Evolutionary conservation across 176 grass and related monocot species (phyloP).

Genomic region (Eleusine indica): DNA sequence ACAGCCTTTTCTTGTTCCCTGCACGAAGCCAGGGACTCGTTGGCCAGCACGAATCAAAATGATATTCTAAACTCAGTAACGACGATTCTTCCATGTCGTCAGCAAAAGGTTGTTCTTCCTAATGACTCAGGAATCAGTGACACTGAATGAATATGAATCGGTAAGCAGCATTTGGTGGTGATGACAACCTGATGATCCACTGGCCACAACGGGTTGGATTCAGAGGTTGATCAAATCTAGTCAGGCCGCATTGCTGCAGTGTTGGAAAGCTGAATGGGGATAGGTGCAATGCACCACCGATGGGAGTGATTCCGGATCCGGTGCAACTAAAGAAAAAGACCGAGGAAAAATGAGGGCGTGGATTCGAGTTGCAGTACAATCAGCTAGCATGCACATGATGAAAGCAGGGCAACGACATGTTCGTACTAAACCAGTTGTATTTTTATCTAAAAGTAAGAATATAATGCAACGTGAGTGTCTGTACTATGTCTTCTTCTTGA

Average conservation of each 20-base stretch:
- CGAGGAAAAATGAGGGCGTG: background rate
- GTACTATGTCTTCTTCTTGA: background rate
- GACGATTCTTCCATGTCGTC: background rate
- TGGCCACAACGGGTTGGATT: background rate
- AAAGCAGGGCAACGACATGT: background rate
- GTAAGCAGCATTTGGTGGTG: background rate
- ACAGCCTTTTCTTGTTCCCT: constrained; percentile 24
- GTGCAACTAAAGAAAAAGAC: background rate
- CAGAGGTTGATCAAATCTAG: constrained; percentile 22
- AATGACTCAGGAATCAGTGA: background rate
- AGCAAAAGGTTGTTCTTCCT: background rate
- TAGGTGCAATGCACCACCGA: background rate
- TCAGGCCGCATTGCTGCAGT: constrained; percentile 21
- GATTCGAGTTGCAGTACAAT: constrained; percentile 25
- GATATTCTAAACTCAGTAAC: background rate
- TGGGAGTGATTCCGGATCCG: constrained; percentile 42
- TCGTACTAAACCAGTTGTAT: background rate
- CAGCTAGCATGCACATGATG: constrained; percentile 19
- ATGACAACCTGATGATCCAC: background rate
- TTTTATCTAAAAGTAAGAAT: background rate
- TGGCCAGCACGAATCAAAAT: constrained; percentile 13
- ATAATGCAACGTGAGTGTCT: constrained; percentile 7
- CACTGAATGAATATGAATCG: background rate
- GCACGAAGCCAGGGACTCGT: constrained; percentile 26
- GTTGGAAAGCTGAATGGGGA: background rate